Base-by-base conservation (phyloP, 1,139 yeast species). In the Lodderomyces metapsilosis region DNA sequence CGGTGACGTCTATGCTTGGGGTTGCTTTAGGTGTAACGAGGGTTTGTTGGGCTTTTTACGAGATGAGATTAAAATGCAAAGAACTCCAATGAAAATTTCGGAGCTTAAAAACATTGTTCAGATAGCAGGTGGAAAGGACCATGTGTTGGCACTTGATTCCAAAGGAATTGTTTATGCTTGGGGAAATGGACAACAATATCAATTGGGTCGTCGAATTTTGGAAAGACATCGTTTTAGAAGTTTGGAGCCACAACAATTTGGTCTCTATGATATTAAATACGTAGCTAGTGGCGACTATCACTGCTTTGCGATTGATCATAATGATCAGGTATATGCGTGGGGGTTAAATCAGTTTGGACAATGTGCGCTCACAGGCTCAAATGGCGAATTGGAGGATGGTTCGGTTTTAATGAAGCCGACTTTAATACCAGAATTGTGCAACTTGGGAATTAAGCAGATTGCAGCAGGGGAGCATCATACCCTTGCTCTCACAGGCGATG, bases 1-100 rank as follows among this genome's bases (percentile, higher is more conserved):
- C 43, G 98, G 98, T 27, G 89, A 86, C 38, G 89, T 92, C 11
- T 92, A 85, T 64, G 95, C 98, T 0, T 92, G 98, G 98, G 99
- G 99, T 32, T 87, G 96, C 24, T 92, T 92, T 70, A 80, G 95
- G 54, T 85, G 86, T 68, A 89, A 84, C 52, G 98, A 92, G 63
- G 98, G 98, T 41, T 71, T 84, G 39, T 74, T 91, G 47, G 96
- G 96, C 2, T 92, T 88, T 63, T 78, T 80, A 49, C 80, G 82
- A 49, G 57, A 52, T 28, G 78, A 80, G 43, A 76, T 81, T 34
- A 66, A 73, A 47, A 64, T 82, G 37, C 98, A 92, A 64, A 69
- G 55, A 34, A 71, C 70, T 1, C 98, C 98, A 3, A 64, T 71
- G 51, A 80, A 78, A 52, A 75, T 92, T 33, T 69, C 73, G 1